Evolutionary conservation across 768 basidiomycete species (phyloP).

Genomic region (Calocybe indica): DNA sequence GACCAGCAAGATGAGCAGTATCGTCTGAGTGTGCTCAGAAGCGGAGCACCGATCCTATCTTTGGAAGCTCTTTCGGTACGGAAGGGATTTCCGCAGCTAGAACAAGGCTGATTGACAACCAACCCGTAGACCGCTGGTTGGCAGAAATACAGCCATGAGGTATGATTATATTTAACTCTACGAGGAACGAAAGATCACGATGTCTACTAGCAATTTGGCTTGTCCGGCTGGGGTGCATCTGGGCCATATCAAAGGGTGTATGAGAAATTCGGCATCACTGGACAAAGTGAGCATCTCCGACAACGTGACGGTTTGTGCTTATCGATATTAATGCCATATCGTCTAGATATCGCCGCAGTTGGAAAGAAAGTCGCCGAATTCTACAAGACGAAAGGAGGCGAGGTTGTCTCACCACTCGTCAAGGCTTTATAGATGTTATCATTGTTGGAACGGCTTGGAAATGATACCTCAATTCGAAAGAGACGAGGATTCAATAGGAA

Average conservation of each 20-base stretch:
- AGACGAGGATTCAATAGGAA: neutral
- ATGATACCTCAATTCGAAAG: neutral
- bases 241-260: constrained; percentile 90
- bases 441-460: neutral
- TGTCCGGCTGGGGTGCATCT: constrained; percentile 78
- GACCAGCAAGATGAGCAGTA: constrained; percentile 79
- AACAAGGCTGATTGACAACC: constrained; percentile 4
- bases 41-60: constrained; percentile 85
- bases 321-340: neutral
- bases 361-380: constrained; percentile 84
- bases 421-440: constrained; percentile 49
- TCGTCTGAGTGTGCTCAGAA: constrained; percentile 77
- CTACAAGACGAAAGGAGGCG: constrained; percentile 75
- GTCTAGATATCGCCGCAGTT: constrained; percentile 65
- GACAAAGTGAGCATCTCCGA: constrained; percentile 44
- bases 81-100: neutral
- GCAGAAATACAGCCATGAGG: constrained; percentile 88
- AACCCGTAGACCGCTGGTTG: constrained; percentile 64
- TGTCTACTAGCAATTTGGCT: constrained; percentile 55
- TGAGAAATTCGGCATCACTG: constrained; percentile 85
- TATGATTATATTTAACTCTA: constrained; percentile 10
- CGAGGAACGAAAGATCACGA: constrained; percentile 6
- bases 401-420: constrained; percentile 67
- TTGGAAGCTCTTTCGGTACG: constrained; percentile 71
- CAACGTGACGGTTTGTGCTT: neutral